These are phyloP conservation scores for Camelina laxa DNA, from an alignment of 345 rosid species.

Conservation along the genomic window DNA sequence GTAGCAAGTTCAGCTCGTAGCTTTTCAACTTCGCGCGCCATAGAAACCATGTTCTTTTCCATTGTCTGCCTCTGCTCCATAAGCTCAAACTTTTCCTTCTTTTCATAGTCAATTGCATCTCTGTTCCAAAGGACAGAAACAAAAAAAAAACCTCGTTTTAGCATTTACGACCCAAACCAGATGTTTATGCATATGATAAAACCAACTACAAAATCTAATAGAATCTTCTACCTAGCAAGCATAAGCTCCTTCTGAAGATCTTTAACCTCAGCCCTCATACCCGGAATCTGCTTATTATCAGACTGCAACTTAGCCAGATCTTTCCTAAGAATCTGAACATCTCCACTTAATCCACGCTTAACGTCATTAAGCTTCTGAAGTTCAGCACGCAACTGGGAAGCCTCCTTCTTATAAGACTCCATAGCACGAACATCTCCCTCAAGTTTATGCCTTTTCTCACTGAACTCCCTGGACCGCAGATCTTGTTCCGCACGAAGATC, in stretches of 20 bases:
- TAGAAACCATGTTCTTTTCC: conserved; percentile 92
- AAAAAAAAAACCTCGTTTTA: not conserved
- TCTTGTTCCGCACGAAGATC: conserved; percentile 81
- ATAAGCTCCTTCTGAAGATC: conserved; percentile 83
- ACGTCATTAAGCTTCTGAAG: conserved; percentile 69
- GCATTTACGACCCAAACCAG: not conserved
- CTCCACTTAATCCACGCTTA: conserved; percentile 72
- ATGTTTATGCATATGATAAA: not conserved
- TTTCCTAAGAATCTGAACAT: conserved; percentile 73
- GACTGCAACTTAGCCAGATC: conserved; percentile 68
- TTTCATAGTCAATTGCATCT: conserved; percentile 84
- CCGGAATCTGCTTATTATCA: conserved; percentile 79
- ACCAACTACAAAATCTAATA: not conserved
- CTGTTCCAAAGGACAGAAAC: conserved; percentile 39
- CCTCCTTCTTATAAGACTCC: conserved; percentile 84
- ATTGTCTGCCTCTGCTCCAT: conserved; percentile 90
- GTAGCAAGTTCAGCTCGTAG: conserved; percentile 79
- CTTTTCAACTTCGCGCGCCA: conserved; percentile 99
- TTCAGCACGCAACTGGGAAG: conserved; percentile 65
- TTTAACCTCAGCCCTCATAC: conserved; percentile 66
- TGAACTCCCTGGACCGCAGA: conserved; percentile 64
- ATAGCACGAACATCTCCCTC: conserved; percentile 84
- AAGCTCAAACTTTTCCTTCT: conserved; percentile 90
- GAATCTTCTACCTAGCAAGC: conserved; percentile 74
- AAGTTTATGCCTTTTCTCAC: conserved; percentile 81